Percentiles rank a stretch among this genome's conserved stretches.
These are phyloP conservation scores for Herpotrichia juniperi DNA, from an alignment of 2,329 filamentous ascomycete genomes.

Conservation along the genomic window DNA sequence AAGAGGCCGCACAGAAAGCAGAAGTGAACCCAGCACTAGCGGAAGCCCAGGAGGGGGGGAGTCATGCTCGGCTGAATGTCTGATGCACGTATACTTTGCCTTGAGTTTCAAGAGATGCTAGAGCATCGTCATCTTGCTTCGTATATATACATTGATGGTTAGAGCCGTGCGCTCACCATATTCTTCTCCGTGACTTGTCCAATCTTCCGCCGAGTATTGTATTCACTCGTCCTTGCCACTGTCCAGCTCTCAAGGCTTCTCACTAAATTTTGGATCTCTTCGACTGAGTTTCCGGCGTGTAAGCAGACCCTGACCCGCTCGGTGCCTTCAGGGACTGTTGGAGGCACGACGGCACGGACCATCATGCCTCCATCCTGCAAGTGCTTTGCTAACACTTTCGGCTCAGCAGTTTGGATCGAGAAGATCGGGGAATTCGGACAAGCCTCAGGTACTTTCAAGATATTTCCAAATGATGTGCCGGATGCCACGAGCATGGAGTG, in stretches of 20 bases:
- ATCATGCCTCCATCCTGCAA: conserved; percentile 39
- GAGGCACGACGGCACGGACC: conserved; percentile 46
- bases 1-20: conserved; percentile 20
- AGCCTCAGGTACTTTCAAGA: conserved; percentile 28
- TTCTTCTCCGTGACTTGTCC: not conserved
- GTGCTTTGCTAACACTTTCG: conserved; percentile 31
- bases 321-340: conserved; percentile 49
- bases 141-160: not conserved
- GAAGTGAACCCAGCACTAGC: not conserved
- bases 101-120: not conserved
- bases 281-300: conserved; percentile 49
- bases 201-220: not conserved
- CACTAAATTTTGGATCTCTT: conserved; percentile 42
- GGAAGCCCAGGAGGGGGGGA: not conserved
- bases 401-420: conserved; percentile 34
- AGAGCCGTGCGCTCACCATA: not conserved
- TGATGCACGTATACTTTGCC: not conserved
- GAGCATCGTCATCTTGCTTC: not conserved
- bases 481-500: conserved; percentile 14
- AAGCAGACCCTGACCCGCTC: conserved; percentile 49
- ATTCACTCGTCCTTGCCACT: conserved; percentile 2
- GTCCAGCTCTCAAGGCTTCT: conserved; percentile 39
- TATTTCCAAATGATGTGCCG: conserved; percentile 6
- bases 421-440: conserved; percentile 42
- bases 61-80: not conserved